Base-by-base conservation (phyloP, 2,329 filamentous ascomycete species). In the Lomentospora prolificans region DNA sequence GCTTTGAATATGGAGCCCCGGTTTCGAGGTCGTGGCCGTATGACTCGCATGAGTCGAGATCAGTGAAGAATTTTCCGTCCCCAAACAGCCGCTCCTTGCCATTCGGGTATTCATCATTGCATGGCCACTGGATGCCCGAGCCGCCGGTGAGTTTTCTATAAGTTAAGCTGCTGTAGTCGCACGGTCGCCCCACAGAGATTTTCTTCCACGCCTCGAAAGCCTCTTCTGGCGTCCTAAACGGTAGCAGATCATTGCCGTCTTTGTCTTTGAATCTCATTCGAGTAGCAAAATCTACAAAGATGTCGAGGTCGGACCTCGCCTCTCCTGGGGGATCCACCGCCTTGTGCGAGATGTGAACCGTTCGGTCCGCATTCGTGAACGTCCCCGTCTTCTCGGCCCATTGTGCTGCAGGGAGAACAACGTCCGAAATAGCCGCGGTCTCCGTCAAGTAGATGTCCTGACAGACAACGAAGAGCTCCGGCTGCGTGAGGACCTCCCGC, bases 361-460 rank as follows among this genome's bases (percentile, higher is more conserved):
- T 70, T 10, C 69, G 64, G 58, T 70, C 69, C 9, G 62, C 69
- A 53, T 71, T 71, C 12, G 69, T 70, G 58, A 70, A 70, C 57
- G 64, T 67, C 0, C 69, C 69, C 4, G 68, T 70, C 57, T 70
- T 71, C 58, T 71, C 68, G 3, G 63, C 67, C 66, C 67, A 70
- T 52, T 68, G 66, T 1, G 68, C 67, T 0, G 66, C 68, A 1
- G 69, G 67, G 1, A 71, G 62, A 1, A 70, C 66, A 1, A 71
- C 67, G 55, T 70, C 69, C 4, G 69, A 67, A 44, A 70, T 62
- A 2, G 63, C 64, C 1, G 67, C 64, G 3, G 68, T 70, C 55
- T 71, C 69, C 3, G 65, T 71, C 44, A 66, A 58, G 59, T 67
- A 70, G 30, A 70, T 69, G 58, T 70, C 69, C 58, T 71, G 67